Evolutionary conservation across 345 rosid species (phyloP).

Genomic region (Eucalyptus victrix): DNA sequence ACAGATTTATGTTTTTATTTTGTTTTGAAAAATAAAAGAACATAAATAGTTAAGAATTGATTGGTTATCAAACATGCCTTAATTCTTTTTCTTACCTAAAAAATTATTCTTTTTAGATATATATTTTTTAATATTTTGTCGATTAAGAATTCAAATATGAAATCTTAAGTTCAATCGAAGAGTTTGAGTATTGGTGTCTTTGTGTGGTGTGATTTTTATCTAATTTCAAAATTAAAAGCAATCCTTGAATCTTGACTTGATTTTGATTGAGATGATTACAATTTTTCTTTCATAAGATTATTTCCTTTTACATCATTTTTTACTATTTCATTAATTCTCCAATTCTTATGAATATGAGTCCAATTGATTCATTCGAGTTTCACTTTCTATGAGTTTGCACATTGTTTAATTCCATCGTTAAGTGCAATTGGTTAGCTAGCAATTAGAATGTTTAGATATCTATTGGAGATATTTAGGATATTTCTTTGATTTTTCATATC

Average conservation of each 20-base stretch:
- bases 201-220: neutral
- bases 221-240: neutral
- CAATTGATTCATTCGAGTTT: neutral
- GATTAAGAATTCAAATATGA: neutral
- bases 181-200: neutral
- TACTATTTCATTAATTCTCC: neutral
- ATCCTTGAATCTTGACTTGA: neutral
- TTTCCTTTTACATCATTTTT: neutral
- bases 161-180: neutral
- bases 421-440: neutral
- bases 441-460: no score
- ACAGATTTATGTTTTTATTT: no score
- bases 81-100: neutral
- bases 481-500: no score
- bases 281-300: neutral
- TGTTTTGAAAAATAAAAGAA: no score
- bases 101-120: neutral
- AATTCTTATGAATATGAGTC: neutral
- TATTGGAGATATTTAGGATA: no score
- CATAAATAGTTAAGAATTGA: neutral
- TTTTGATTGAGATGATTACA: neutral
- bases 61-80: neutral
- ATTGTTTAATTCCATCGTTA: neutral
- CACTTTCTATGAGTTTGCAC: neutral
- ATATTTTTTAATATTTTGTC: neutral